phyloP scores from a whole-genome alignment of 805 yeast genomes.

The Pichia eremophila region DNA sequence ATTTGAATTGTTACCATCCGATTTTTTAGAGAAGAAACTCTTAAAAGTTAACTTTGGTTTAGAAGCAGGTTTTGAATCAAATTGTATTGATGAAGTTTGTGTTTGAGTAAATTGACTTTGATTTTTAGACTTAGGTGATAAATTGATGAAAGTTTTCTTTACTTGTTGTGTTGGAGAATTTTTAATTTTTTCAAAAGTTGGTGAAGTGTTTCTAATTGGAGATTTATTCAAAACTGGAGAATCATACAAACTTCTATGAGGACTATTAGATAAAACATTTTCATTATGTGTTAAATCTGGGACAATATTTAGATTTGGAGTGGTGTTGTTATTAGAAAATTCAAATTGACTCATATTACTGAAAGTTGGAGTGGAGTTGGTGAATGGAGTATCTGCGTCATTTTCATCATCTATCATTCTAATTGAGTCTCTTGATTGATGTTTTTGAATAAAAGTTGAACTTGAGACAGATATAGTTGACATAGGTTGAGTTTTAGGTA shows the following conservation, averaged over 20 bases:
- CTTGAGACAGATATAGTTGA: background rate
- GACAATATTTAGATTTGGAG: conserved; percentile 3
- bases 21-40: conserved; percentile 19
- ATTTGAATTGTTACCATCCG: background rate
- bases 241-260: background rate
- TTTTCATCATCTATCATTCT: conserved; percentile 11
- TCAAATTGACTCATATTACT: background rate
- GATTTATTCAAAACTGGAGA: conserved; percentile 6
- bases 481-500: too few relatives aligned
- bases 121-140: conserved; percentile 1
- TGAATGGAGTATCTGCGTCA: background rate
- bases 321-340: background rate
- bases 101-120: background rate
- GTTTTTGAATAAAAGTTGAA: conserved; percentile 9
- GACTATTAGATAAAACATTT: background rate
- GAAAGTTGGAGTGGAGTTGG: background rate
- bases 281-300: background rate
- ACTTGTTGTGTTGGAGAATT: conserved; percentile 2
- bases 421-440: conserved; percentile 17
- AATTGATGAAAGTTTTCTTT: conserved; percentile 1
- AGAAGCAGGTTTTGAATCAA: background rate
- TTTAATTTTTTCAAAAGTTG: conserved; percentile 8
- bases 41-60: conserved; percentile 22
- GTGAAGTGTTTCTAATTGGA: conserved; percentile 9
- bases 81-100: background rate